phyloP scores from a whole-genome alignment of 2,329 filamentous ascomycete species.

The Clarireedia hainanense region DNA sequence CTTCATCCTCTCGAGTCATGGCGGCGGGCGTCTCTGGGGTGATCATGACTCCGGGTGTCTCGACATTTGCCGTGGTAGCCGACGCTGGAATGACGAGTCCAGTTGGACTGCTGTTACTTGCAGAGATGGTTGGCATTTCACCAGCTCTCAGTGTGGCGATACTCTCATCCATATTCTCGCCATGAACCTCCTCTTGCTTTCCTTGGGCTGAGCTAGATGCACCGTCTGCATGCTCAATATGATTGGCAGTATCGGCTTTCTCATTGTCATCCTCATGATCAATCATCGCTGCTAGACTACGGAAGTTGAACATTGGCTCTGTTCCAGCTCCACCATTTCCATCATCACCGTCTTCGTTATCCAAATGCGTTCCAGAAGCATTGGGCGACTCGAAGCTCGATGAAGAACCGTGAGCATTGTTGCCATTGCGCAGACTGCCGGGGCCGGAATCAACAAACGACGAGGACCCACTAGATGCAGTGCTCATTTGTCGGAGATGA shows the following conservation, averaged over 20 bases:
- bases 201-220: constrained; percentile 14
- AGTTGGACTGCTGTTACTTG: background rate
- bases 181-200: constrained; percentile 5
- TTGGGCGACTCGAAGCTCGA: constrained; percentile 43
- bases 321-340: constrained; percentile 42
- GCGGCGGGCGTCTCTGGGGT: constrained; percentile 25
- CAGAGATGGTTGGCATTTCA: background rate
- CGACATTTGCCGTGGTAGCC: constrained; percentile 12
- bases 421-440: constrained; percentile 34
- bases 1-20: constrained; percentile 13
- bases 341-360: constrained; percentile 39
- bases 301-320: constrained; percentile 88
- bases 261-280: constrained; percentile 48
- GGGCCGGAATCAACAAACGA: constrained; percentile 62
- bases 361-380: constrained; percentile 46
- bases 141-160: constrained; percentile 23
- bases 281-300: constrained; percentile 78
- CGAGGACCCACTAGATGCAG: constrained; percentile 74
- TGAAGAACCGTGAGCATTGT: constrained; percentile 30
- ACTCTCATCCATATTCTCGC: constrained; percentile 20
- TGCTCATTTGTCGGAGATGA: constrained; percentile 76
- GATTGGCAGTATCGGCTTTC: constrained; percentile 18
- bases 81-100: constrained; percentile 3
- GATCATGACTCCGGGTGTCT: constrained; percentile 23
- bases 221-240: constrained; percentile 22